These are phyloP conservation scores for Grosmannia huntii DNA, from an alignment of 2,329 filamentous ascomycete genomes.

Conservation along the genomic window DNA sequence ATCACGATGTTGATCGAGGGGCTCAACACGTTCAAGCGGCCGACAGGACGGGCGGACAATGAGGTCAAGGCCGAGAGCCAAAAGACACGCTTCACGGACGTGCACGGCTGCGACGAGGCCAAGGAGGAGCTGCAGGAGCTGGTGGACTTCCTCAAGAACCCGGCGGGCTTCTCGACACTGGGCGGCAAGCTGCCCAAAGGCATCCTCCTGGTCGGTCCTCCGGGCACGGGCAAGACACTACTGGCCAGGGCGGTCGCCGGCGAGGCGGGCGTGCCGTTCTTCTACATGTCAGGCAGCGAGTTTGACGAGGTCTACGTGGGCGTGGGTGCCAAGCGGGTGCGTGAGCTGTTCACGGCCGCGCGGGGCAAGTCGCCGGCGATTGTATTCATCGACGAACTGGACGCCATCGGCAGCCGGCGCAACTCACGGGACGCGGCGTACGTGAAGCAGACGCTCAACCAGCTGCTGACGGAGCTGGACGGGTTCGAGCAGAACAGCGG, in stretches of 20 bases:
- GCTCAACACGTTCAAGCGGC: constrained; percentile 66
- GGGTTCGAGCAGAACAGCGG: constrained; percentile 92
- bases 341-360: constrained; percentile 35
- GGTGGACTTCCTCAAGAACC: constrained; percentile 89
- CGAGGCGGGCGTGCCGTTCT: constrained; percentile 95
- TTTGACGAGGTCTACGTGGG: constrained; percentile 98
- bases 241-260: constrained; percentile 91
- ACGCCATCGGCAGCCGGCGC: constrained; percentile 87
- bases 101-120: constrained; percentile 94
- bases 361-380: constrained; percentile 39
- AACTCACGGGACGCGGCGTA: constrained; percentile 90
- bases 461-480: constrained; percentile 90
- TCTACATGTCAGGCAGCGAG: constrained; percentile 99
- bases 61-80: constrained; percentile 91
- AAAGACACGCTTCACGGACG: constrained; percentile 80
- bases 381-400: constrained; percentile 74
- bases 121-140: constrained; percentile 97
- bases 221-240: constrained; percentile 94
- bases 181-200: constrained; percentile 96
- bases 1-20: constrained; percentile 75
- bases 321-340: constrained; percentile 67
- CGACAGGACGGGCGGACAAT: constrained; percentile 53
- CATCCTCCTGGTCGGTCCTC: constrained; percentile 86
- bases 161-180: constrained; percentile 82
- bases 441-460: constrained; percentile 94